Percentiles rank a stretch among this genome's conserved stretches.
Evolutionary conservation across 176 grass and related monocot species (phyloP).

Genomic region (Lolium perenne): DNA sequence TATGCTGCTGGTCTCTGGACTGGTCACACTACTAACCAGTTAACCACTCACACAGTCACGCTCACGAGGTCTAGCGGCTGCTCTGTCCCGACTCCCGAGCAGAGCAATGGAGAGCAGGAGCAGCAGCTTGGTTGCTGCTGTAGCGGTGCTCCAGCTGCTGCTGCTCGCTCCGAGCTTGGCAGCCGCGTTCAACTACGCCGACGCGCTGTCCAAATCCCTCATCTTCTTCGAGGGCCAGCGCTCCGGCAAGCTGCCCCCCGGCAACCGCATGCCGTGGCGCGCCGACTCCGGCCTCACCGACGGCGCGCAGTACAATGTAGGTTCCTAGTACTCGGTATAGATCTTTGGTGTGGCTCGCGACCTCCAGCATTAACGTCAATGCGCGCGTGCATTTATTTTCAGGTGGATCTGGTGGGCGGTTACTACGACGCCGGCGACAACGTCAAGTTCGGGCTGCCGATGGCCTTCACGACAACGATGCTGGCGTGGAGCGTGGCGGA

Average conservation of each 20-base stretch:
- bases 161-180: constrained; percentile 39
- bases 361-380: not conserved
- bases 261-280: constrained; percentile 73
- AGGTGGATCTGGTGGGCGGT: constrained; percentile 84
- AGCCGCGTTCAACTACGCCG: constrained; percentile 73
- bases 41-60: not conserved
- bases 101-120: constrained; percentile 39
- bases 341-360: not conserved
- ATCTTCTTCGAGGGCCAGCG: constrained; percentile 96
- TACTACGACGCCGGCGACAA: constrained; percentile 97
- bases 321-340: no score
- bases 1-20: not conserved
- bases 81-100: not conserved
- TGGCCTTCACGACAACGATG: constrained; percentile 94
- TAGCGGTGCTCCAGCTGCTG: constrained; percentile 5
- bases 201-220: constrained; percentile 89
- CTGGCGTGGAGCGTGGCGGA: constrained; percentile 89
- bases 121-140: not conserved
- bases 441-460: constrained; percentile 86
- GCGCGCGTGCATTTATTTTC: no score
- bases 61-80: not conserved
- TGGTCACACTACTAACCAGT: not conserved
- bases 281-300: constrained; percentile 75
- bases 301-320: constrained; percentile 66
- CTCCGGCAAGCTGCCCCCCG: constrained; percentile 73